Conservation (phyloP, 176 grass and related monocot genomes). For the Musa itinerans region DNA sequence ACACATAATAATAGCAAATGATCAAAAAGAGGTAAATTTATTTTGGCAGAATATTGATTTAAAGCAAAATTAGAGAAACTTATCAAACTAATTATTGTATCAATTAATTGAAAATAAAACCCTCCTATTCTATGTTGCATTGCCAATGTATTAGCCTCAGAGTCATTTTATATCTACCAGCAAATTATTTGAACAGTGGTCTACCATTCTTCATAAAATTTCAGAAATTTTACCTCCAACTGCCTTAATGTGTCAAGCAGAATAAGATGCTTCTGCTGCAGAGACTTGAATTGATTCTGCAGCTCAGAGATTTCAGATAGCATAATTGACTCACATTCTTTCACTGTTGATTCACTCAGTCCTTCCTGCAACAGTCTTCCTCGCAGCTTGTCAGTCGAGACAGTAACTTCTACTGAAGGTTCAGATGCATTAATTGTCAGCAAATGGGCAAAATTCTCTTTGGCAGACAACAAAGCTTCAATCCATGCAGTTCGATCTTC, state of each 20-base stretch:
- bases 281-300: constrained; percentile 57
- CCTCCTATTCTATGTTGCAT: too few relatives aligned
- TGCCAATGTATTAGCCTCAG: too few relatives aligned
- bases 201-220: background rate
- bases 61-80: background rate
- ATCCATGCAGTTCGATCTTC: constrained; percentile 73
- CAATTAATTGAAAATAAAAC: constrained; percentile 25
- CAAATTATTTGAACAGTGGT: background rate
- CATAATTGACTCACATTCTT: constrained; percentile 87
- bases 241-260: constrained; percentile 77
- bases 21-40: background rate
- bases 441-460: constrained; percentile 55
- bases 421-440: constrained; percentile 44
- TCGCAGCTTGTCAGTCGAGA: constrained; percentile 68
- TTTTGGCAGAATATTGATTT: constrained; percentile 6
- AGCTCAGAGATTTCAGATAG: constrained; percentile 63
- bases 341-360: constrained; percentile 52
- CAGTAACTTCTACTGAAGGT: constrained; percentile 37
- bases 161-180: background rate
- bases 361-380: constrained; percentile 51
- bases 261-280: constrained; percentile 67
- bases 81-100: background rate
- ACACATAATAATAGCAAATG: background rate
- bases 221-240: constrained; percentile 56
- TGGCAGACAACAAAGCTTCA: constrained; percentile 53